Evolutionary conservation across 192 early-diverging fungal species (phyloP), one percentile per base, ranked within the genome.

Genomic region (Dispira simplex): DNA sequence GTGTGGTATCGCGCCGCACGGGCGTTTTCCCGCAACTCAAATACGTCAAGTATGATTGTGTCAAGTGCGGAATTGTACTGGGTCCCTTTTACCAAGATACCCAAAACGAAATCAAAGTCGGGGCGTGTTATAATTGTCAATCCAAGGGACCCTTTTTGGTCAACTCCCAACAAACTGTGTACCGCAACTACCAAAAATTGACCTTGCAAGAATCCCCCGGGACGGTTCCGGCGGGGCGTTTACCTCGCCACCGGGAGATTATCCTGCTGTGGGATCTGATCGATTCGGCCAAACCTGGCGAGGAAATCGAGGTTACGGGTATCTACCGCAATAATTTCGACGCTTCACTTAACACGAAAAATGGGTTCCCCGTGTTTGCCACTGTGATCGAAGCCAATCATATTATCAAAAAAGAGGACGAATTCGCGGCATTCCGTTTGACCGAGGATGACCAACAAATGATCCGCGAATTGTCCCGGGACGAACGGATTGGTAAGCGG

Each of bases 311-410:
- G 70, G 80, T 99, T 27, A 97, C 91, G 5, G 96, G 94, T 56
- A 81, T 96, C 28, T 98, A 96, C 74, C 81, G 90, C 51, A 93
- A 98, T 78, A 95, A 90, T 68, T 91, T 90, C 76, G 93, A 98
- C 77, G 81, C 83, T 2, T 75, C 88, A 10, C 76, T 95, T 25
- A 93, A 91, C 70, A 82, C 79, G 5, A 86, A 85, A 63, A 93
- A 94, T 71, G 95, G 95, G 10, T 98, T 98, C 80, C 95, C 95
- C 0, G 93, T 95, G 16, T 96, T 99, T 73, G 82, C 85, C 12
- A 97, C 94, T 20, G 81, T 99, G 28, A 89, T 99, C 68, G 94
- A 97, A 74, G 93, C 96, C 64, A 99, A 99, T 75, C 85, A 93
- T 70, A 86, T 97, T 46, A 79, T 79, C 47, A 91, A 91, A 66